Percentiles rank a stretch among this genome's conserved stretches.
These are phyloP conservation scores for Termitomyces sp. DNA, from an alignment of 768 basidiomycete genomes.

Conservation along the genomic window DNA sequence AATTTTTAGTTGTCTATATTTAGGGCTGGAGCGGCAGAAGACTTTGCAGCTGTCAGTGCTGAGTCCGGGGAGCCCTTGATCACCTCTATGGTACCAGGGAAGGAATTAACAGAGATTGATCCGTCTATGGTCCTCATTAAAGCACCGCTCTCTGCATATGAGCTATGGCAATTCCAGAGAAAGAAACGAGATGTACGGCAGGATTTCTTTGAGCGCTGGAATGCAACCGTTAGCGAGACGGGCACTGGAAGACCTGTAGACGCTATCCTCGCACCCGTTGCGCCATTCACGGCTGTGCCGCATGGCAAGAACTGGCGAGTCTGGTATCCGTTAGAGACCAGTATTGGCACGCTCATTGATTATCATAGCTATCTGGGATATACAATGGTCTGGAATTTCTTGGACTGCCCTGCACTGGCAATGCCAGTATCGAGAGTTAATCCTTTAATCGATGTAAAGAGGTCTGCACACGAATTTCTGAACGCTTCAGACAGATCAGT, in stretches of 20 bases:
- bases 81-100: constrained; percentile 36
- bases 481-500: background rate
- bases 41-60: constrained; percentile 27
- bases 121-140: background rate
- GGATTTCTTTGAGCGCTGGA: constrained; percentile 61
- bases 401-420: constrained; percentile 59
- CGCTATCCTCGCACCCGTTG: constrained; percentile 63
- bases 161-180: constrained; percentile 67
- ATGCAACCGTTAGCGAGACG: constrained; percentile 42
- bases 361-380: constrained; percentile 41
- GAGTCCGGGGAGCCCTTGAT: constrained; percentile 52
- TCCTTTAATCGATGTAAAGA: constrained; percentile 43
- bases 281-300: constrained; percentile 55
- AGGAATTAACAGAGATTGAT: background rate
- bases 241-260: constrained; percentile 73
- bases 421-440: constrained; percentile 66
- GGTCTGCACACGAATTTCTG: background rate
- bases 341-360: background rate
- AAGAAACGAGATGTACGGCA: constrained; percentile 43
- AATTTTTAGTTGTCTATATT: background rate
- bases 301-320: constrained; percentile 55
- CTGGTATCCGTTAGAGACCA: background rate
- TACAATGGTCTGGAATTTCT: constrained; percentile 60
- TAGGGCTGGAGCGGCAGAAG: background rate
- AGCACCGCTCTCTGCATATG: constrained; percentile 33